Base-by-base conservation (phyloP, 2,329 filamentous ascomycete genomes). In the Penicillium sp. region DNA sequence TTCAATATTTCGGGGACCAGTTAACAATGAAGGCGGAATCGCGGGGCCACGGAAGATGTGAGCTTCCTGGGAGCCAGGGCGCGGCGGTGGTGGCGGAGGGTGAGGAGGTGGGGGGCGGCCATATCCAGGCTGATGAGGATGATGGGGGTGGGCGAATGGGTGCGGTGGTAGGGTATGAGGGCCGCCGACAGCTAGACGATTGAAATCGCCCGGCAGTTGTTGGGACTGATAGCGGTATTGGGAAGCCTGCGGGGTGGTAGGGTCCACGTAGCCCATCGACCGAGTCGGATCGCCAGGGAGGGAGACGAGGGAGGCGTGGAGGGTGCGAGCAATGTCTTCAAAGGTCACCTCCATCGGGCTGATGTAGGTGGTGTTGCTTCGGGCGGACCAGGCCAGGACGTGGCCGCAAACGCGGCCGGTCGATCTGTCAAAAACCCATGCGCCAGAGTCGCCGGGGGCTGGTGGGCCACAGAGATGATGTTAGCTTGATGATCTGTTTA, bases 291-390 rank as follows among this genome's bases (percentile, higher is more conserved):
- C 57, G n/a, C 63, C 83, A 0, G 88, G 88, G 0, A 95, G 74
- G 4, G 77, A 74, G n/a, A 95, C 79, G 17, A 80, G 77, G 1
- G 68, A 68, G 0, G 87, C 87, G 15, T 82, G 79, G 0, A 96
- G 71, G 0, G 84, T 89, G 47, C 85, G 79, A 18, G 82, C 84
- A 41, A 97, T 94, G 58, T 97, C 91, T 18, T 84, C 79, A 8
- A 97, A 74, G 9, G 95, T 70, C 2, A 96, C 77, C 41, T 96
- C 87, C 91, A 97, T 97, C 0, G 91, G 91, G 46, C 88, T 93
- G 46, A 97, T 93, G 63, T 95, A 97, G 0, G 89, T 89, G 4
- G 88, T 83, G 28, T 80, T 80, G 58, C 86, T 91, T 46, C 83
- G 80, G 48, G 82, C 79, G 53, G 85, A 91, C 82, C 86, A 94